Conservation (phyloP, 352 stramenopile species). For the Phytopythium mirpurense region DNA sequence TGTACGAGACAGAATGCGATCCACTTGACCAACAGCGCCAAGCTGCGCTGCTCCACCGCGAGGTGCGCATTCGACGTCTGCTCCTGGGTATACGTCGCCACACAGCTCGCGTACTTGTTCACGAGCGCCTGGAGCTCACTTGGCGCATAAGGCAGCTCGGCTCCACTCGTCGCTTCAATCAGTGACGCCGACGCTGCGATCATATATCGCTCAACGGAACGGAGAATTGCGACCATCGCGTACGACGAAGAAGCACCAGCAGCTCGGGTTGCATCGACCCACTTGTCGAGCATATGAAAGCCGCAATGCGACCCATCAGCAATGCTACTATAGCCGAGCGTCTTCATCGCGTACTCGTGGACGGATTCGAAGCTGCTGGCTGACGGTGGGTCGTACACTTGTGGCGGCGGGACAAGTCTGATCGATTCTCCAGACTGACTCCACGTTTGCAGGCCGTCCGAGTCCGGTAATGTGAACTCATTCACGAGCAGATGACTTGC, state of each 20-base stretch:
- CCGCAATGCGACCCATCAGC: not conserved
- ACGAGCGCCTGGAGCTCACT: conserved; percentile 6
- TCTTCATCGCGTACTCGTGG: not conserved
- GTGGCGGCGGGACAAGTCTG: not conserved
- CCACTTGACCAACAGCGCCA: conserved; percentile 34
- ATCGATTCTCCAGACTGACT: not conserved
- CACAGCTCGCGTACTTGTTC: conserved; percentile 1
- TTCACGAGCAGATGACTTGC: not conserved
- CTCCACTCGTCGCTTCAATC: not conserved
- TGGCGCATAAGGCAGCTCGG: not conserved
- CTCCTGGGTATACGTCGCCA: not conserved
- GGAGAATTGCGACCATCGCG: conserved; percentile 12
- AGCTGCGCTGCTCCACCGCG: conserved; percentile 34
- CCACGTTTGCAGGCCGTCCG: conserved; percentile 2
- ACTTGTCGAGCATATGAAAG: not conserved
- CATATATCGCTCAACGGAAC: conserved; percentile 29
- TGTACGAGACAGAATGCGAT: conserved; percentile 39
- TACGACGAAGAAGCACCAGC: not conserved
- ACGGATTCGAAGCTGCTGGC: not conserved
- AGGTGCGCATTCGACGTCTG: conserved; percentile 10
- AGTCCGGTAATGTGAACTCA: not conserved
- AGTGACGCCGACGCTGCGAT: conserved; percentile 10
- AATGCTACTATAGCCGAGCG: not conserved
- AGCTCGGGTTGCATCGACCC: conserved; percentile 1
- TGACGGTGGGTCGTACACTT: not conserved